Evolutionary conservation across 2,329 filamentous ascomycete species (phyloP), one percentile per base, ranked within the genome.

Genomic region (Alternaria atra): DNA sequence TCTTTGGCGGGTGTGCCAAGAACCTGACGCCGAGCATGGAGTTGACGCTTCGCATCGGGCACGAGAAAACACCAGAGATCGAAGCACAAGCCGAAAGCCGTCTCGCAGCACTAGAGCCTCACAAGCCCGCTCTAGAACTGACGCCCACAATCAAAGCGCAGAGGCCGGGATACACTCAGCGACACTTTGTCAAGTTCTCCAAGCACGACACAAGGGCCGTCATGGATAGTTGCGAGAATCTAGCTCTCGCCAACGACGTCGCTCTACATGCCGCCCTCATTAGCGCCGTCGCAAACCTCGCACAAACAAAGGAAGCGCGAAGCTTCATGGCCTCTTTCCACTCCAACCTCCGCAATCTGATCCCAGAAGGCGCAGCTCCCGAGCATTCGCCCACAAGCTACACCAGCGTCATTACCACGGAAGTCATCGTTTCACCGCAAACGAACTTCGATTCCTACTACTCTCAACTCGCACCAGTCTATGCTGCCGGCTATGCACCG

Each of bases 281-380:
- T 30, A 59, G 54, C 13, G 51, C 68, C 25, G 57, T 67, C 8
- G 60, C 55, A 13, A 66, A 64, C 42, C 54, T 69, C 27, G 64
- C 57, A 20, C 60, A 61, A 7, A 60, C 64, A 23, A 40, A 59
- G 2, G 60, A 70, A 56, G 37, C 58, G 2, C 55, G 52, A 27
- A 69, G 66, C 44, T 72, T 69, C 57, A 68, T 72, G 64, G 69
- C 69, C 6, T 72, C 69, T 2, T 72, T 65, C 54, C 69, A 72
- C 57, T 69, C 55, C 60, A 69, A 72, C 20, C 66, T 72, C 17
- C 69, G 69, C 43, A 52, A 23, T 32, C 59, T 70, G 27, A 70
- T 72, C 13, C 61, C 61, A 17, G 62, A 72, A 30, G 56, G 55
- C 9, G 63, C 61, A 25, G 52, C 55, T 12, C 69, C 69, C 1